Conservation (phyloP, 2,329 filamentous ascomycete species). For the Sporothrix luriei region DNA sequence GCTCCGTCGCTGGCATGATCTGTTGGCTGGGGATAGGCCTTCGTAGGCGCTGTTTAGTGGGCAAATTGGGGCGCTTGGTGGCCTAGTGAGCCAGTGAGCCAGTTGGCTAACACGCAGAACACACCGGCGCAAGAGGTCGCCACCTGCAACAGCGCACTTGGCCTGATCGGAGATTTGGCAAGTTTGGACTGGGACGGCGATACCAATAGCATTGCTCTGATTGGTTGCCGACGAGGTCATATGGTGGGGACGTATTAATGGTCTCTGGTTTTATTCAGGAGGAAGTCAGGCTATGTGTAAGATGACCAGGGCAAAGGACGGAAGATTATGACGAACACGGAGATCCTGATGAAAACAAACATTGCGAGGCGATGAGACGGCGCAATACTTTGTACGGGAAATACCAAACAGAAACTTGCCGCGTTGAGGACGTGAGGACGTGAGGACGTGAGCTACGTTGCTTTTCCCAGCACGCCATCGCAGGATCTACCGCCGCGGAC, state of each 20-base stretch:
- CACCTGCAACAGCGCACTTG: neutral
- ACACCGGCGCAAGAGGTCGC: neutral
- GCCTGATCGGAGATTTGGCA: neutral
- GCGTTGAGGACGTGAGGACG: slow-evolving; percentile 3
- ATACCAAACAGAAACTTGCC: neutral
- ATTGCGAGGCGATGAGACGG: neutral
- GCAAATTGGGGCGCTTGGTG: neutral
- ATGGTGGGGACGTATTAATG: slow-evolving; percentile 18
- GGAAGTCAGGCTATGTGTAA: neutral
- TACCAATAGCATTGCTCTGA: neutral
- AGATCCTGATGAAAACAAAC: too few species aligned
- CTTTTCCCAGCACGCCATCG: slow-evolving; percentile 4
- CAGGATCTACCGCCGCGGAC: neutral
- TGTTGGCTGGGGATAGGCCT: slow-evolving; percentile 9
- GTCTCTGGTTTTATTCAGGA: neutral
- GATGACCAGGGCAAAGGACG: neutral
- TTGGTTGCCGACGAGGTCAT: neutral
- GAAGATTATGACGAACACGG: neutral
- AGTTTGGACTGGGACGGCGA: neutral
- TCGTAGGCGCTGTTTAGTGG: neutral
- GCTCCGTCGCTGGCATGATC: neutral
- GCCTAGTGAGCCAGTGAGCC: too few species aligned
- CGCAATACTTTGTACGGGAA: too few species aligned
- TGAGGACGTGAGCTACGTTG: slow-evolving; percentile 18
- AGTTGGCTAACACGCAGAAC: neutral